Evolutionary conservation across 2,329 filamentous ascomycete species (phyloP).

Genomic region (Coniochaeta pulveracea): DNA sequence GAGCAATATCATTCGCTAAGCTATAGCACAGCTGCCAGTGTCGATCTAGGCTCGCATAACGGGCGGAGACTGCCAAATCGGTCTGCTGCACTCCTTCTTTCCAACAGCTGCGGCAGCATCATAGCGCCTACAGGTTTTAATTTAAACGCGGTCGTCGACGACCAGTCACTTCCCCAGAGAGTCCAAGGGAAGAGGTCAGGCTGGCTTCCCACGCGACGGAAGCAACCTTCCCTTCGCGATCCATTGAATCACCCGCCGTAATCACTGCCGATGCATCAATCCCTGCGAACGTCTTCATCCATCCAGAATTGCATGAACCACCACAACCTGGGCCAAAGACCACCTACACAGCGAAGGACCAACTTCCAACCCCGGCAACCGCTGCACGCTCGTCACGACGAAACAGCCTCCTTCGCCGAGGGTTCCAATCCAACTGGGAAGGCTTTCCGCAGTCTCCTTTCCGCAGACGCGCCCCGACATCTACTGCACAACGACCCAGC

Average conservation of each 20-base stretch:
- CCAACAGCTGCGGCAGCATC: neutral
- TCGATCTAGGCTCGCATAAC: neutral
- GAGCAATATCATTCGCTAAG: no score
- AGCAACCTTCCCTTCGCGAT: constrained; percentile 10
- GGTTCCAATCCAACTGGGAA: constrained; percentile 12
- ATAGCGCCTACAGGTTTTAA: neutral
- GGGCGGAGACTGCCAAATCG: neutral
- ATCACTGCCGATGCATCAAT: constrained; percentile 15
- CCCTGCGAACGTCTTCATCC: constrained; percentile 15
- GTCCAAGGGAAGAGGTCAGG: neutral
- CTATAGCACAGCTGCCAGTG: neutral
- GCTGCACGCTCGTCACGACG: constrained; percentile 10
- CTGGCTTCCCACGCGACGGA: constrained; percentile 32
- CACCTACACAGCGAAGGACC: constrained; percentile 10
- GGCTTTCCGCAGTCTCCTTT: constrained; percentile 27
- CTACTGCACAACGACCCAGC: constrained; percentile 15
- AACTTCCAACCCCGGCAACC: constrained; percentile 6
- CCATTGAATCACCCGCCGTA: constrained; percentile 15
- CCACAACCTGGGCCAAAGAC: constrained; percentile 19
- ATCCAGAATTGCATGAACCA: constrained; percentile 20
- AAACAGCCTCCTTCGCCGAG: constrained; percentile 12
- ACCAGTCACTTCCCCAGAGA: neutral
- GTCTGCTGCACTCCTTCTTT: neutral
- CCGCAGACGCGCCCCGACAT: constrained; percentile 23
- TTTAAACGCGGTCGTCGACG: neutral